These are phyloP conservation scores for Chloroidium sp. DNA, from an alignment of 163 green algal species.

Conservation along the genomic window DNA sequence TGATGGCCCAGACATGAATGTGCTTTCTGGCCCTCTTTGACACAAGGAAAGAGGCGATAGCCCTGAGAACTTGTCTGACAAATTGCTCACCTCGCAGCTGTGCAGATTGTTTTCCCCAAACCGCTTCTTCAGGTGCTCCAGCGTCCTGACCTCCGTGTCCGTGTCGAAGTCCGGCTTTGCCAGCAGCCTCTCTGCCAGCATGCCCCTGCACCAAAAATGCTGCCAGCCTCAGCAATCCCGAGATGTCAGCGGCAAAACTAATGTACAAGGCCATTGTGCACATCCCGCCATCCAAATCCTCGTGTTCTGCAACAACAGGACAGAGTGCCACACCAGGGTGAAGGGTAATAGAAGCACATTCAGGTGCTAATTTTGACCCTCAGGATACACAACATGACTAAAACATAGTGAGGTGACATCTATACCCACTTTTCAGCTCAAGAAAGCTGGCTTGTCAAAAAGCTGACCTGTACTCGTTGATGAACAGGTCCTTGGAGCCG, in stretches of 20 bases:
- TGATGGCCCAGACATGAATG: no score
- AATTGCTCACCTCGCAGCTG: conserved; percentile 49
- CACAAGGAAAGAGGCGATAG: no score
- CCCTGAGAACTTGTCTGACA: no score
- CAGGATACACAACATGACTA: no score
- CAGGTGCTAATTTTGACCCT: no score
- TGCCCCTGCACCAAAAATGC: conserved; percentile 21
- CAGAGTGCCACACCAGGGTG: no score
- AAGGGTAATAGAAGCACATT: no score
- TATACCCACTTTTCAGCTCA: no score
- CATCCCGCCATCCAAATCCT: neutral
- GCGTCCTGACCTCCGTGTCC: conserved; percentile 70
- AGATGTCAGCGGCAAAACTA: neutral
- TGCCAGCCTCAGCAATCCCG: neutral
- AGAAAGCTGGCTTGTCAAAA: no score
- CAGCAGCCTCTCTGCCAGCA: conserved; percentile 79
- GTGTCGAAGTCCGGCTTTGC: conserved; percentile 70
- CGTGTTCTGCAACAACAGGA: neutral
- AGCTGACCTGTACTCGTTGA: conserved; percentile 70
- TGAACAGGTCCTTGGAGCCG: conserved; percentile 75
- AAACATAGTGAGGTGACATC: no score
- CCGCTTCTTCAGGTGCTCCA: conserved; percentile 92
- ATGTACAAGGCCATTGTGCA: no score
- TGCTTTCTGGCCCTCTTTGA: no score
- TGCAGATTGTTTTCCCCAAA: conserved; percentile 74